Percentiles rank a stretch among this genome's conserved stretches.
phyloP scores from a whole-genome alignment of 345 rosid genomes.

The Eucalyptus curtisii region DNA sequence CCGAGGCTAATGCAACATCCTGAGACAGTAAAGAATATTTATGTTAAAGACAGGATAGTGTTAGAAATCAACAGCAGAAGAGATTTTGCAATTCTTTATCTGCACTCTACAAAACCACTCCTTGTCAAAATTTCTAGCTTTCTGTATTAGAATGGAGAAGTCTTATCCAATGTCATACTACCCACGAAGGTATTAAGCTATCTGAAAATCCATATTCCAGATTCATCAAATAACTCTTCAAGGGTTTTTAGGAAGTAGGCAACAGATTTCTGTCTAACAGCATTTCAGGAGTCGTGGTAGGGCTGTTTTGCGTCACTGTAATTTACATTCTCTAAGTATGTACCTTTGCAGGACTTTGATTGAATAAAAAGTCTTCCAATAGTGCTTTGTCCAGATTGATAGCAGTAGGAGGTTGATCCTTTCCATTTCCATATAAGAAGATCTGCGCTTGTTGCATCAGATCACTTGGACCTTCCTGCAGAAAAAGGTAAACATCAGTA shows the following conservation, averaged over 20 bases:
- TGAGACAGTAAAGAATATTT: background rate
- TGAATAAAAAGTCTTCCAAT: slow-evolving; percentile 16
- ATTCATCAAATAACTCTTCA: background rate
- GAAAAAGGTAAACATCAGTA: background rate
- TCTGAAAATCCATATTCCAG: background rate
- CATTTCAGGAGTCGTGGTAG: background rate
- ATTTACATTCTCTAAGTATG: background rate
- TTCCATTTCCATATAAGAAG: slow-evolving; percentile 30
- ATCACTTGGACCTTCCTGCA: slow-evolving; percentile 13
- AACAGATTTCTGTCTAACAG: background rate
- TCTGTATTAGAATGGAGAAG: background rate
- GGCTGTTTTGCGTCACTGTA: background rate
- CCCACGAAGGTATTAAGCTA: background rate
- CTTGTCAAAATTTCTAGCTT: background rate
- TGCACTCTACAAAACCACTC: background rate
- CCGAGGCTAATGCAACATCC: slow-evolving; percentile 17
- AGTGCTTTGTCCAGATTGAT: slow-evolving; percentile 18
- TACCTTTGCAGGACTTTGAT: slow-evolving; percentile 30
- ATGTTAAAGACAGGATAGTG: background rate
- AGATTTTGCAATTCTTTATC: background rate
- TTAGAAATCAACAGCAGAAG: background rate
- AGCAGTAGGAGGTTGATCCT: slow-evolving; percentile 23
- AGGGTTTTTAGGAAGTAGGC: background rate
- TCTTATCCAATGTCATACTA: background rate
- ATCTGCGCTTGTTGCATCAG: slow-evolving; percentile 18